A percentile compares a stretch with the other conserved stretches of the same genome.
Evolutionary conservation across 2,329 filamentous ascomycete genomes (phyloP).

Genomic region (Hortaea werneckii): DNA sequence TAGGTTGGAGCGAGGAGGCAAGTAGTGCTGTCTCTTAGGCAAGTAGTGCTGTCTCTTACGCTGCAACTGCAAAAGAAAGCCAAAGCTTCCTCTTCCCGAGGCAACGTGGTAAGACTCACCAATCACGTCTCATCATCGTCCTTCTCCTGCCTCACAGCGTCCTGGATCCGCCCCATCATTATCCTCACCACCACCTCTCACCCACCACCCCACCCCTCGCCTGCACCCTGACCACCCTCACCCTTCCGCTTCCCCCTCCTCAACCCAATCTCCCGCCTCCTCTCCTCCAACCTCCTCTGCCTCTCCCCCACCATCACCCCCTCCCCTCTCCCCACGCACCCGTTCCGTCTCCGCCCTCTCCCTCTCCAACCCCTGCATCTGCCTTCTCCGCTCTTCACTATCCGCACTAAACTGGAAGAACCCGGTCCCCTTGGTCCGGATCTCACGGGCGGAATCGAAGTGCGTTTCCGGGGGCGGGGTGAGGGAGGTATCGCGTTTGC

Average conservation of each 20-base stretch:
- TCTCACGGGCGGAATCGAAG: conserved; percentile 77
- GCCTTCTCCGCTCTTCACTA: conserved; percentile 52
- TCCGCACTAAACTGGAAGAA: conserved; percentile 86
- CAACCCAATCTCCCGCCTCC: conserved; percentile 12
- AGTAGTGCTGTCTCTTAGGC: too few species aligned
- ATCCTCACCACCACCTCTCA: too few species aligned
- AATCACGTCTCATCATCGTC: too few species aligned
- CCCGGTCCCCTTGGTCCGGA: conserved; percentile 76
- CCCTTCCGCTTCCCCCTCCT: conserved; percentile 46
- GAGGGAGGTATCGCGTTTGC: conserved; percentile 64
- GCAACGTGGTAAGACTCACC: too few species aligned
- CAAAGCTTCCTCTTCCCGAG: too few species aligned
- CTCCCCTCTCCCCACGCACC: conserved; percentile 50
- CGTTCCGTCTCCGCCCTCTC: conserved; percentile 61
- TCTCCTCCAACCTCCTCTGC: conserved; percentile 43
- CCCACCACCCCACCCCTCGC: too few species aligned
- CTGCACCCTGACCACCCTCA: too few species aligned
- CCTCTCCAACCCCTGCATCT: conserved; percentile 66
- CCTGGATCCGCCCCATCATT: too few species aligned
- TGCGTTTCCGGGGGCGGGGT: conserved; percentile 74
- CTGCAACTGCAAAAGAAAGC: too few species aligned
- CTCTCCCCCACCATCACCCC: conserved; percentile 36
- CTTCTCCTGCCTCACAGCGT: too few species aligned
- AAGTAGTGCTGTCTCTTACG: too few species aligned
- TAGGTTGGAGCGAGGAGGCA: too few species aligned